Conservation (phyloP, 495 filamentous ascomycete species). For the Delitschia confertaspora region DNA sequence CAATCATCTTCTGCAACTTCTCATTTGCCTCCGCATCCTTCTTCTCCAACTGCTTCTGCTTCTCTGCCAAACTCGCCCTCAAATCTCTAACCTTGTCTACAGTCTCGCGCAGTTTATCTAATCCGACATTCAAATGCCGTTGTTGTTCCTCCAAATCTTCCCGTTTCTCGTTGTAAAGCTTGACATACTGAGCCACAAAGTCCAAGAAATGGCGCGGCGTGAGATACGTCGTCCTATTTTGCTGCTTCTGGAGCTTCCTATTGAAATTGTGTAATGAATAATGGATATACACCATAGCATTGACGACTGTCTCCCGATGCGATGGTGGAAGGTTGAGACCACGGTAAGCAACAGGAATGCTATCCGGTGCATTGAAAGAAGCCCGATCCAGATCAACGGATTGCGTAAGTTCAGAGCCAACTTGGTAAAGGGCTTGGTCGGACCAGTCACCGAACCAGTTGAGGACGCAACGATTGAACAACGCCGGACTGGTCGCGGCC, state of each 20-base stretch:
- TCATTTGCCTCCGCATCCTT: constrained; percentile 96
- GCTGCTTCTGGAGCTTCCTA: constrained; percentile 76
- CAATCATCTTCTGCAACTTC: constrained; percentile 93
- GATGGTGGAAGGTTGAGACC: constrained; percentile 75
- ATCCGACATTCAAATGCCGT: constrained; percentile 90
- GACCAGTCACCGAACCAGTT: constrained; percentile 99
- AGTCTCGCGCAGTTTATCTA: constrained; percentile 96
- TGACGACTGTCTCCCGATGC: constrained; percentile 83
- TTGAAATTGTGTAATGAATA: constrained; percentile 90
- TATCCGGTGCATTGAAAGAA: constrained; percentile 79
- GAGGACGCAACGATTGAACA: constrained; percentile 98
- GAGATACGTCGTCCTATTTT: constrained; percentile 80
- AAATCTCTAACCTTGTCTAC: constrained; percentile 96
- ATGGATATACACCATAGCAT: constrained; percentile 98
- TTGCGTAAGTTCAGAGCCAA: constrained; percentile 89
- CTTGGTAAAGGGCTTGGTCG: constrained; percentile 96
- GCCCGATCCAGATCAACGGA: constrained; percentile 87
- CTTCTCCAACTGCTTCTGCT: constrained; percentile 82
- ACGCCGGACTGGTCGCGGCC: constrained; percentile 88
- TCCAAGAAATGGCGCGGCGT: constrained; percentile 96
- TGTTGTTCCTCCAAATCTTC: constrained; percentile 98
- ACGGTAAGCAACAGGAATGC: constrained; percentile 81
- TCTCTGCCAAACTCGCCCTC: constrained; percentile 78
- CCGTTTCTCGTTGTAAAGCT: constrained; percentile 94
- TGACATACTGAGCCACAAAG: constrained; percentile 96